Base-by-base conservation (phyloP, 1,139 yeast species). In the Magnusiomyces ingens region DNA sequence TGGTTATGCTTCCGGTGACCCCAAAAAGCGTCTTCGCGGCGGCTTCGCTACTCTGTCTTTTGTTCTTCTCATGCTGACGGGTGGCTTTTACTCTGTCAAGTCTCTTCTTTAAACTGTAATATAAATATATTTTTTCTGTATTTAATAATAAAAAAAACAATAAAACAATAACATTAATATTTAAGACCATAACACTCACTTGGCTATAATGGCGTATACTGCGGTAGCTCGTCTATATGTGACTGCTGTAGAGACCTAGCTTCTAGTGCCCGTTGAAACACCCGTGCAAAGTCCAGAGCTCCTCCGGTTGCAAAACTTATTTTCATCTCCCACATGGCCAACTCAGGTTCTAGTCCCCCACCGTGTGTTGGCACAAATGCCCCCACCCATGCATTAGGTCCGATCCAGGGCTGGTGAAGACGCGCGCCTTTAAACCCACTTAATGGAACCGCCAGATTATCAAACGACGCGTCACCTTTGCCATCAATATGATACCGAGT, bases 391-490 rank as follows among this genome's bases (percentile, higher is more conserved):
- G 62, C 59, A 52, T 69, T 65, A 29, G 72, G 71, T 10, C 72
- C 72, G 44, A 69, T 60, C 71, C 71, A 69, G 6, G 72, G 72
- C 59, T 67, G 70, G 3, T 61, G 58, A 18, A 68, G 50, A 41
- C 55, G 49, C 36, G 62, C 58, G 18, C 57, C 57, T 32, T 57
- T 57, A 35, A 63, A 51, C 17, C 55, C 48, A 22, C 42, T 38
- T 43, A 66, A 51, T n/a, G 61, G 61, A 17, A 62, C 57, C 17
- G 57, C 54, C 26, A 67, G 51, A 6, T 58, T 57, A 36, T 57
- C 57, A 51, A 66, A 64, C 47, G 57, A 58, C 19, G 64, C 57
- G 48, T 67, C 71, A 26, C 70, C 71, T 38, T 57, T 57, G 29
- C 63, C 63, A n/a, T 53, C 58, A 1, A 67, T 66, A 13, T 50